Evolutionary conservation across 805 yeast species (phyloP).

Genomic region (Suhomyces prunicola): DNA sequence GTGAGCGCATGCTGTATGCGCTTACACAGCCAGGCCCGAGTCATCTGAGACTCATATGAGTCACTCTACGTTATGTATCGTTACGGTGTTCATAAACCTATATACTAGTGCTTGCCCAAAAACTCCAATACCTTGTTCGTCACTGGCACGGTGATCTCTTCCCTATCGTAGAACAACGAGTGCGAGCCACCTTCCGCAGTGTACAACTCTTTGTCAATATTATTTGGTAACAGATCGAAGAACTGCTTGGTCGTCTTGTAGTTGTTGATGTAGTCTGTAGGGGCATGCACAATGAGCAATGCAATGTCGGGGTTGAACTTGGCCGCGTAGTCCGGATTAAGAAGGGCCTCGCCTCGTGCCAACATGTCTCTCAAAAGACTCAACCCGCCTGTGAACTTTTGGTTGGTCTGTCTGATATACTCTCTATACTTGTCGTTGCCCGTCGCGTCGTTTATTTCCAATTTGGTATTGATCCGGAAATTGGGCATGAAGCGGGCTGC

Average conservation of each 20-base stretch:
- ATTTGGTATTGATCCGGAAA: constrained; percentile 50
- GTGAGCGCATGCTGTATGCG: neutral
- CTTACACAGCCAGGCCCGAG: neutral
- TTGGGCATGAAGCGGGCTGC: constrained; percentile 43
- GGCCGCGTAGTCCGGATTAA: constrained; percentile 33
- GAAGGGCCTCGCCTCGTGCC: constrained; percentile 54
- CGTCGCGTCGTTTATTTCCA: constrained; percentile 55
- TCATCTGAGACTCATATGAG: too few relatives aligned
- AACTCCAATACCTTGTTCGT: constrained; percentile 41
- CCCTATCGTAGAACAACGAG: constrained; percentile 45
- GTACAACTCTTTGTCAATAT: constrained; percentile 27
- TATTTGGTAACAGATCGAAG: constrained; percentile 28
- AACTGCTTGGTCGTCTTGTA: constrained; percentile 45
- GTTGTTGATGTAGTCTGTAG: constrained; percentile 59
- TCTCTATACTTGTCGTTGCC: constrained; percentile 44
- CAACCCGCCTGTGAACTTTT: constrained; percentile 48
- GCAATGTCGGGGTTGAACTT: constrained; percentile 42
- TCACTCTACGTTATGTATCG: neutral
- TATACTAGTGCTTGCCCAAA: constrained; percentile 8
- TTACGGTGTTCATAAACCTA: neutral
- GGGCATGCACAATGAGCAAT: constrained; percentile 59
- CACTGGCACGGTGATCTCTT: constrained; percentile 34
- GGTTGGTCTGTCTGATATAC: constrained; percentile 39
- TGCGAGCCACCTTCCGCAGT: constrained; percentile 38
- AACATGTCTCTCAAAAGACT: constrained; percentile 61